phyloP scores from a whole-genome alignment of 2,329 filamentous ascomycete genomes.

The Coniochaeta sp. region DNA sequence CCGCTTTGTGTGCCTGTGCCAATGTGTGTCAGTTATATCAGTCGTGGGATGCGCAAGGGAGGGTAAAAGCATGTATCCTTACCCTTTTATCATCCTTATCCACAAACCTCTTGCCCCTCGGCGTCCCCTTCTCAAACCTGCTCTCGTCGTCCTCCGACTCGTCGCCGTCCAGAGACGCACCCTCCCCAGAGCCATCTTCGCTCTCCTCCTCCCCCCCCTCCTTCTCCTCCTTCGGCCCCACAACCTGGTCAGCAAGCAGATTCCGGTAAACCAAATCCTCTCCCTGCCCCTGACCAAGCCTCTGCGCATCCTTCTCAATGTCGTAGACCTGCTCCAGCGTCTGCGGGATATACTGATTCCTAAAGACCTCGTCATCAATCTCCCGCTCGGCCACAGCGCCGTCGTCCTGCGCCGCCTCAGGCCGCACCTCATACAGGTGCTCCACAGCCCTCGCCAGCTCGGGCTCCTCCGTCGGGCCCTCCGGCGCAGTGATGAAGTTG shows the following conservation, averaged over 20 bases:
- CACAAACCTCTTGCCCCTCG: constrained; percentile 77
- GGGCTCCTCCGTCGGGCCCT: constrained; percentile 53
- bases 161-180: constrained; percentile 34
- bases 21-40: not conserved
- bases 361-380: constrained; percentile 85
- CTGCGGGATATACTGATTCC: constrained; percentile 93
- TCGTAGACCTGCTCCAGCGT: constrained; percentile 95
- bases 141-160: constrained; percentile 40
- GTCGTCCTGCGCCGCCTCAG: constrained; percentile 27
- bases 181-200: constrained; percentile 28
- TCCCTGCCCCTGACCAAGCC: constrained; percentile 65
- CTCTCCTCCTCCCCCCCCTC: constrained; percentile 25
- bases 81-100: constrained; percentile 86
- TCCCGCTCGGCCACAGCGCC: constrained; percentile 48
- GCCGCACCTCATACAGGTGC: constrained; percentile 54
- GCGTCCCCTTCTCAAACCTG: constrained; percentile 56
- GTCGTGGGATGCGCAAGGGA: too few relatives aligned
- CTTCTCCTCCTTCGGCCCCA: constrained; percentile 29
- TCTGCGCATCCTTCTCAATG: constrained; percentile 81
- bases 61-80: too few relatives aligned
- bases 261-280: constrained; percentile 78
- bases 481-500: constrained; percentile 64
- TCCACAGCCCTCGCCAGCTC: constrained; percentile 57
- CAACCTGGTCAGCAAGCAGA: constrained; percentile 65
- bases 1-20: constrained; percentile 63